A percentile compares a stretch with the other conserved stretches of the same genome.
Conservation (phyloP, 2,329 filamentous ascomycete species). For the Ophiostoma populinum region DNA sequence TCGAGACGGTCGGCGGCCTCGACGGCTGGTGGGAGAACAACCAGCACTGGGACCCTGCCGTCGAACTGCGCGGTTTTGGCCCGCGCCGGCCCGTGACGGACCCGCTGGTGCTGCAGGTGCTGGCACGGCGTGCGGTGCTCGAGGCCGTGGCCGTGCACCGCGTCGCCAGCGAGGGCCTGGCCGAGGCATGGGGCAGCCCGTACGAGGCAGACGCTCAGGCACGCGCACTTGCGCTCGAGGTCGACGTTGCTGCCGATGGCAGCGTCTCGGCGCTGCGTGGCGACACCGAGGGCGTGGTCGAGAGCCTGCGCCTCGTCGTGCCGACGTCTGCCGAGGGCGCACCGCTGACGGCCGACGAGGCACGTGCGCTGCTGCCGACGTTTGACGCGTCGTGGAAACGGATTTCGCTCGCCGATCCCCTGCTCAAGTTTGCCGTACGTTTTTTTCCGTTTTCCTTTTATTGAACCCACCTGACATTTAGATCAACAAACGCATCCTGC, state of each 20-base stretch:
- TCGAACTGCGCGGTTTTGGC: conserved; percentile 27
- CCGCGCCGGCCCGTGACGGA: conserved; percentile 24
- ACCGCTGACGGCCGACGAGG: conserved; percentile 18
- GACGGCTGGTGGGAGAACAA: conserved; percentile 35
- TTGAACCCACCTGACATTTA: conserved; percentile 19
- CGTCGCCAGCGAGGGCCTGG: conserved; percentile 10
- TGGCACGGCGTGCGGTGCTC: conserved; percentile 31
- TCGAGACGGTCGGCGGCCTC: conserved; percentile 30
- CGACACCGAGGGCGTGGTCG: conserved; percentile 17
- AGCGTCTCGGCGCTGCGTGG: conserved; percentile 17
- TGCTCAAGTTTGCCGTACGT: conserved; percentile 59
- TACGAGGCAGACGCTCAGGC: conserved; percentile 17
- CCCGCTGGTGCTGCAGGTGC: conserved; percentile 27
- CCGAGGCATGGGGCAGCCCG: conserved; percentile 17
- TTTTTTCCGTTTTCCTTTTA: neutral
- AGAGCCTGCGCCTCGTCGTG: conserved; percentile 12
- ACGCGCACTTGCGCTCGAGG: conserved; percentile 19
- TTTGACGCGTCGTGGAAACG: conserved; percentile 40
- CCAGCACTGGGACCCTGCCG: conserved; percentile 32
- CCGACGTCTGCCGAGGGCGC: conserved; percentile 7
- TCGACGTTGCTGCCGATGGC: conserved; percentile 24
- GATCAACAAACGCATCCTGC: conserved; percentile 66
- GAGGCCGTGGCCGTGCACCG: conserved; percentile 31
- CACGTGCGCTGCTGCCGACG: conserved; percentile 23
- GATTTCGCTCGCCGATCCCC: conserved; percentile 36